Conservation (phyloP, 441 rosid genomes). For the Pelargonium cotyledonis region DNA sequence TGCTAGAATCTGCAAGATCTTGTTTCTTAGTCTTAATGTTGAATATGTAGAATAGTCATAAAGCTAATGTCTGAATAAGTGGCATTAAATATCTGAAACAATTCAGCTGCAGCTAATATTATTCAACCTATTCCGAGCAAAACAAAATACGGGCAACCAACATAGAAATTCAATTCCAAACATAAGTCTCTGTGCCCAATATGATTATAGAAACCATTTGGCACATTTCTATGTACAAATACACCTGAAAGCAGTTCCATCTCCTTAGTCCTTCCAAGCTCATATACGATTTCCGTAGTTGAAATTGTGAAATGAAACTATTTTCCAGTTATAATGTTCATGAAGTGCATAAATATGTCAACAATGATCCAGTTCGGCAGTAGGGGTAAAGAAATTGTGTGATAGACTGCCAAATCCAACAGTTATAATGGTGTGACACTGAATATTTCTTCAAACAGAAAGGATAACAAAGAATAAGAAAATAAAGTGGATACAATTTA, state of each 20-base stretch:
- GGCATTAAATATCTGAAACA: too few species aligned
- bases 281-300: not conserved
- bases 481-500: not conserved
- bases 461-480: not conserved
- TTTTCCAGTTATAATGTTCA: not conserved
- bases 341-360: not conserved
- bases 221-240: too few species aligned
- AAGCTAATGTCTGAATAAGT: too few species aligned
- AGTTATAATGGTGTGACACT: not conserved
- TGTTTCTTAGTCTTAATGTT: not conserved
- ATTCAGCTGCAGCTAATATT: too few species aligned
- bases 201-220: too few species aligned
- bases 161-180: too few species aligned
- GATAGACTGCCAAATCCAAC: not conserved
- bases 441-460: not conserved
- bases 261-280: too few species aligned
- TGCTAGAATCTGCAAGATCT: not conserved
- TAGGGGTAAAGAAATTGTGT: not conserved
- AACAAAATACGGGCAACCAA: too few species aligned
- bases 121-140: too few species aligned
- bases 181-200: too few species aligned
- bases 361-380: not conserved
- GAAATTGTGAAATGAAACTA: not conserved
- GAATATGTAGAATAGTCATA: not conserved
- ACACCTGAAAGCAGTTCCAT: too few species aligned